Percentiles rank a stretch among this genome's conserved stretches.
Evolutionary conservation across 2,329 filamentous ascomycete species (phyloP).

Genomic region (Sporothrix dimorphospora): DNA sequence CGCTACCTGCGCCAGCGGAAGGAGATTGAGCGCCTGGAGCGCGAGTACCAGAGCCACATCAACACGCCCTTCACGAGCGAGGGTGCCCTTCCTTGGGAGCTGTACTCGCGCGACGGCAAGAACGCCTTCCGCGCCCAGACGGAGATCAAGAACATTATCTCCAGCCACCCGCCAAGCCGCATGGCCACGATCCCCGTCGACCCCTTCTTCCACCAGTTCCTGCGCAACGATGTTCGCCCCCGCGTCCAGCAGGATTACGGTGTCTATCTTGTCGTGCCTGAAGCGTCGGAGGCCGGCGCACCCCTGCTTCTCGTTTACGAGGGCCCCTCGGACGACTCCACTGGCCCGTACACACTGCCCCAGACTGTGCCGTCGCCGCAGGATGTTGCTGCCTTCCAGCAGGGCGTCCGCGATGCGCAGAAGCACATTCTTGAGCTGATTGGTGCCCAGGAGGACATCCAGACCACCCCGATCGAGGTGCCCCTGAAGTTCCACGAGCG

Average conservation of each 20-base stretch:
- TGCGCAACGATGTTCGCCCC: constrained; percentile 65
- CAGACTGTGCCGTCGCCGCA: constrained; percentile 51
- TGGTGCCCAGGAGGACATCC: constrained; percentile 61
- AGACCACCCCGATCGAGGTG: constrained; percentile 57
- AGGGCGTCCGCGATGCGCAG: constrained; percentile 58
- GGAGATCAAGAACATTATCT: constrained; percentile 74
- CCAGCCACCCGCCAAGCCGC: constrained; percentile 72
- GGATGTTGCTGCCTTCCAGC: constrained; percentile 58
- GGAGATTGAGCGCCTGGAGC: constrained; percentile 82
- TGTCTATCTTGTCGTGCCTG: constrained; percentile 73
- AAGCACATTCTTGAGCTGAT: constrained; percentile 62
- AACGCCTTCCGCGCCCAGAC: constrained; percentile 75
- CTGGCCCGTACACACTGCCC: constrained; percentile 57
- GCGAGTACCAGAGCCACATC: constrained; percentile 80
- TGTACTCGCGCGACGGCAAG: constrained; percentile 85
- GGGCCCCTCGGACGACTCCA: constrained; percentile 52
- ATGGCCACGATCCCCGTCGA: constrained; percentile 70
- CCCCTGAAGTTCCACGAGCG: constrained; percentile 66
- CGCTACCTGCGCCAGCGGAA: constrained; percentile 82
- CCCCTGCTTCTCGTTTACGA: constrained; percentile 77
- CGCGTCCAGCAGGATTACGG: constrained; percentile 69
- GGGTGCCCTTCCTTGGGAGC: constrained; percentile 78
- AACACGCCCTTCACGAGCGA: constrained; percentile 73
- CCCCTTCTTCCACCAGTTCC: constrained; percentile 76
- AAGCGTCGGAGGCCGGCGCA: constrained; percentile 59